Evolutionary conservation across 2,329 filamentous ascomycete genomes (phyloP), one percentile per base, ranked within the genome.

Genomic region (Talaromyces sp.): DNA sequence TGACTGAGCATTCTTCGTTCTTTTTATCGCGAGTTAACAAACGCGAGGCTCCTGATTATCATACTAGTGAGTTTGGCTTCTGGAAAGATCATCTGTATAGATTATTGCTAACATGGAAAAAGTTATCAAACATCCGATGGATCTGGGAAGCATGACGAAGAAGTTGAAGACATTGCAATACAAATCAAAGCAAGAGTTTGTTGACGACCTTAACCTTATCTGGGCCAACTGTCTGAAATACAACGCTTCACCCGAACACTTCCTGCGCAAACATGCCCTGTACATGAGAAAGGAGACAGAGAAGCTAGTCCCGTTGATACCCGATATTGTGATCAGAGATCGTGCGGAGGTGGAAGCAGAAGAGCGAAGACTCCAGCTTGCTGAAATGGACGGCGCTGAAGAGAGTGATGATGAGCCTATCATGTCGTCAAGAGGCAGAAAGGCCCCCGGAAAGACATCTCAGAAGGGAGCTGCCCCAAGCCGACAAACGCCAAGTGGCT

Each of bases 231-330:
- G 94, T 71, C 80, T 99, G 57, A 91, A 89, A 67, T 99, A 97
- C 74, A 99, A 99, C 71, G 89, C 90, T 63, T 91, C 95, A 62
- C 87, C 91, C 65, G 86, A 86, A 61, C 91, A 97, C 68, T 90
- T 89, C 25, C 79, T 97, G 52, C 85, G 94, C 43, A 91, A 94
- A 69, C 95, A 97, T 80, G 94, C 94, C 11, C 86, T 96, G 60
- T 89, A 91, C 63, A 97, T 99, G 94, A 86, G 91, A 64, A 97
- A 94, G 71, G 92, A 97, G 75, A 96, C 94, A 0, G 93, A 97
- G 75, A 97, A 97, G 73, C 83, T 99, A 41, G 92, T 96, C 13
- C 92, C 92, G 5, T 78, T 97, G 40, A 99, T 99, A 61, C 94
- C 94, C 0, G 94, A 99, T 64, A 88, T 99, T 63, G 83, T 87